phyloP scores from a whole-genome alignment of 140 eudicot genomes.

The Erigeron philadelphicus region DNA sequence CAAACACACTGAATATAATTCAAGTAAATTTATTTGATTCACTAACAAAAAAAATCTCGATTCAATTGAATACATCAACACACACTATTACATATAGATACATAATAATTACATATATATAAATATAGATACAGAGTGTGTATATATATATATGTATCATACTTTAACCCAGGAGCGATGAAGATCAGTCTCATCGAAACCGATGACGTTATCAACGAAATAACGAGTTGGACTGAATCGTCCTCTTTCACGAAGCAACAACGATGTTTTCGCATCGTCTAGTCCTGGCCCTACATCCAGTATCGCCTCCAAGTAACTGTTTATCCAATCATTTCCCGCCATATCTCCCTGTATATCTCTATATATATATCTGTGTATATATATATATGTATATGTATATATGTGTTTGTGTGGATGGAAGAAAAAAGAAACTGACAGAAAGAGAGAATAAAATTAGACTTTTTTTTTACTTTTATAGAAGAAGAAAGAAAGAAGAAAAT shows the following conservation, averaged over 20 bases:
- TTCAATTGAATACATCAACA: not conserved
- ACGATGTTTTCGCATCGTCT: slow-evolving; percentile 68
- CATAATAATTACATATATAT: not conserved
- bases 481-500: too few species aligned
- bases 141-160: not conserved
- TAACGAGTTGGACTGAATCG: slow-evolving; percentile 90
- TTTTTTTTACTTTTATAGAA: too few species aligned
- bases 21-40: too few species aligned
- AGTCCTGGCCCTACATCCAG: slow-evolving; percentile 91
- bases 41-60: not conserved
- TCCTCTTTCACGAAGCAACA: slow-evolving; percentile 83
- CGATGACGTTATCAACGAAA: slow-evolving; percentile 91
- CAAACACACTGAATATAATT: not conserved
- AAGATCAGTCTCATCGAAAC: slow-evolving; percentile 97
- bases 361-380: not conserved
- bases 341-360: slow-evolving; percentile 25
- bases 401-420: slow-evolving; percentile 7
- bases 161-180: slow-evolving; percentile 95
- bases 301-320: slow-evolving; percentile 95
- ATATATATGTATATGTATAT: not conserved
- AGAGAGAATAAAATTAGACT: too few species aligned
- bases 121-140: not conserved
- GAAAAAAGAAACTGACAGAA: not conserved
- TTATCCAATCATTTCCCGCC: slow-evolving; percentile 99
- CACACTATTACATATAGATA: not conserved